Evolutionary conservation across 2,329 filamentous ascomycete genomes (phyloP).

Genomic region (Aspergillus fischeri): DNA sequence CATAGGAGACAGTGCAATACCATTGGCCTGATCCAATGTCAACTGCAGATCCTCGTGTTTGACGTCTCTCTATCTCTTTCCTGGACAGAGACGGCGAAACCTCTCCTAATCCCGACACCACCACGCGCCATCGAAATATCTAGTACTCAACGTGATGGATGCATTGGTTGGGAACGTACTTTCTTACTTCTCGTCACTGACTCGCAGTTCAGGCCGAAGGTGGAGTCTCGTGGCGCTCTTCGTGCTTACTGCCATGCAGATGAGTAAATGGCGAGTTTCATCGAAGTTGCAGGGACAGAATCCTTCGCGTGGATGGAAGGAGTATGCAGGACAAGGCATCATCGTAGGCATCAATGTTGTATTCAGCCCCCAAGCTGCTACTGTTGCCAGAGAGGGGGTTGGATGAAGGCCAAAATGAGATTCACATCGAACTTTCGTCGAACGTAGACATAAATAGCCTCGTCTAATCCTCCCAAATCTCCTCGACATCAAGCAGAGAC

Average conservation of each 20-base stretch:
- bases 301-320: no score
- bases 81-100: background rate
- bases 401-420: background rate
- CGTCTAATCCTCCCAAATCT: background rate
- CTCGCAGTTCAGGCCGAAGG: no score
- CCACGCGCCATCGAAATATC: background rate
- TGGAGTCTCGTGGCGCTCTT: background rate
- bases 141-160: background rate
- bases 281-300: no score
- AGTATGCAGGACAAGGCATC: background rate
- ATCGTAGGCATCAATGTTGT: background rate
- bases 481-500: background rate
- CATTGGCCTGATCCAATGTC: background rate
- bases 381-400: background rate
- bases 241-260: background rate
- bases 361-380: background rate
- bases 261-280: no score
- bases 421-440: background rate
- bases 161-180: background rate
- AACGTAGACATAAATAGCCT: background rate
- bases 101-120: background rate
- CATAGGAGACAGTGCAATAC: no score
- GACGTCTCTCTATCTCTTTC: background rate
- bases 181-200: no score
- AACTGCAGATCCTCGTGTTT: background rate